Conservation (phyloP, 768 basidiomycete species). For the Kwoniella dejecticola region DNA sequence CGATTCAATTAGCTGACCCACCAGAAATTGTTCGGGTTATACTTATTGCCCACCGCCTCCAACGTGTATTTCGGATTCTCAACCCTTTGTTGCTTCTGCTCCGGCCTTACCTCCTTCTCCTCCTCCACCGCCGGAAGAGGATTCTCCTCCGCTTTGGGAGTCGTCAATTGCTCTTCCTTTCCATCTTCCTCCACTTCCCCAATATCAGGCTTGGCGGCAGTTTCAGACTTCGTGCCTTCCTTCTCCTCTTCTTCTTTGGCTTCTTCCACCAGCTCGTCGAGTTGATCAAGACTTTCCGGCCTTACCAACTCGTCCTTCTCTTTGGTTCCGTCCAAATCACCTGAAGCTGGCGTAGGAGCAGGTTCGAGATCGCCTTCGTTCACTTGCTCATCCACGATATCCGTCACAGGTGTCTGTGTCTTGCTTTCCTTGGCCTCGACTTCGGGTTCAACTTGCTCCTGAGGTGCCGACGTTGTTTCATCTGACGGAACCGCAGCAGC, state of each 20-base stretch:
- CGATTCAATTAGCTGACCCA: conserved; percentile 53
- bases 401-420: conserved; percentile 23
- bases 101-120: conserved; percentile 5
- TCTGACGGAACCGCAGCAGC: not conserved
- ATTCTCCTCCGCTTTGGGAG: not conserved
- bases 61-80: conserved; percentile 58
- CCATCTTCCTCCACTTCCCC: conserved; percentile 2
- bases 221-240: conserved; percentile 4
- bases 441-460: too few species aligned
- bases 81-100: conserved; percentile 32
- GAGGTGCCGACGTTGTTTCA: not conserved
- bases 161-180: conserved; percentile 4
- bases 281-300: conserved; percentile 39
- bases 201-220: conserved; percentile 2
- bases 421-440: not conserved
- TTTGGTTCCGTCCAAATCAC: conserved; percentile 14
- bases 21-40: conserved; percentile 93
- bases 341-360: conserved; percentile 35
- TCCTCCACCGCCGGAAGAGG: not conserved
- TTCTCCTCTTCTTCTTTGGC: conserved; percentile 35
- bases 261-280: conserved; percentile 31
- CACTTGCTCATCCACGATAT: conserved; percentile 38
- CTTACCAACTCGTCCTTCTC: conserved; percentile 32
- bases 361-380: conserved; percentile 37
- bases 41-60: conserved; percentile 92